These are phyloP conservation scores for Eragrostis curvula DNA, from an alignment of 176 grass and related monocot genomes.

Conservation along the genomic window DNA sequence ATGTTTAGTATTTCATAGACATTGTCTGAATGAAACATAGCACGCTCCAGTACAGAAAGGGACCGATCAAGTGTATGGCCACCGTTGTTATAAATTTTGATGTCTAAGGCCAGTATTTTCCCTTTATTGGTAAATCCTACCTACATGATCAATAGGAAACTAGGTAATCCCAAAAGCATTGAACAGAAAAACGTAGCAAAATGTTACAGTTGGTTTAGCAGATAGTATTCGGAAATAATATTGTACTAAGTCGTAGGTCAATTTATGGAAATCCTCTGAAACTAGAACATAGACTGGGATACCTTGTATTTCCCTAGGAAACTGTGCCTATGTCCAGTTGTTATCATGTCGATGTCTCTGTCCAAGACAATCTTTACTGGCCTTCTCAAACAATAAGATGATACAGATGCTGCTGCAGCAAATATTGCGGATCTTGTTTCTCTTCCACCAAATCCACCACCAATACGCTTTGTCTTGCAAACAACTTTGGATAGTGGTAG, in stretches of 20 bases:
- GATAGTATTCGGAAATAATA: too few species aligned
- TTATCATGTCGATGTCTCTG: slow-evolving; percentile 90
- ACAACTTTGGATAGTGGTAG: slow-evolving; percentile 88
- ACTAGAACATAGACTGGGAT: too few species aligned
- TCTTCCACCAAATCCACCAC: too few species aligned
- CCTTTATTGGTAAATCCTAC: slow-evolving; percentile 88
- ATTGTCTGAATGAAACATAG: slow-evolving; percentile 81
- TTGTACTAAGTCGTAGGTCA: too few species aligned
- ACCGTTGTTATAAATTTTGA: slow-evolving; percentile 80
- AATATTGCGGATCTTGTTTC: too few species aligned
- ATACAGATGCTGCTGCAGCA: slow-evolving; percentile 77
- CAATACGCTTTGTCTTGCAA: slow-evolving; percentile 90
- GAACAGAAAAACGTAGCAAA: too few species aligned
- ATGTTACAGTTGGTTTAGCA: too few species aligned
- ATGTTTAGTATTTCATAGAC: slow-evolving; percentile 82
- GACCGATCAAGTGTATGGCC: slow-evolving; percentile 86
- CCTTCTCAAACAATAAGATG: slow-evolving; percentile 67
- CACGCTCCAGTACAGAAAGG: slow-evolving; percentile 71
- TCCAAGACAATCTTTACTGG: slow-evolving; percentile 87
- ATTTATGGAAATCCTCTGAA: too few species aligned
- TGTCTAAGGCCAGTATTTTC: slow-evolving; percentile 80
- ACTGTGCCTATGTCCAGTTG: slow-evolving; percentile 82
- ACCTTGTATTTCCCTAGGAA: slow-evolving; percentile 96
- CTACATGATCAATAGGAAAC: slow-evolving; percentile 46
- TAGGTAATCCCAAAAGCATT: slow-evolving; percentile 5